Evolutionary conservation across 2,329 filamentous ascomycete species (phyloP), one percentile per base, ranked within the genome.

Genomic region (Clonostachys rosea): DNA sequence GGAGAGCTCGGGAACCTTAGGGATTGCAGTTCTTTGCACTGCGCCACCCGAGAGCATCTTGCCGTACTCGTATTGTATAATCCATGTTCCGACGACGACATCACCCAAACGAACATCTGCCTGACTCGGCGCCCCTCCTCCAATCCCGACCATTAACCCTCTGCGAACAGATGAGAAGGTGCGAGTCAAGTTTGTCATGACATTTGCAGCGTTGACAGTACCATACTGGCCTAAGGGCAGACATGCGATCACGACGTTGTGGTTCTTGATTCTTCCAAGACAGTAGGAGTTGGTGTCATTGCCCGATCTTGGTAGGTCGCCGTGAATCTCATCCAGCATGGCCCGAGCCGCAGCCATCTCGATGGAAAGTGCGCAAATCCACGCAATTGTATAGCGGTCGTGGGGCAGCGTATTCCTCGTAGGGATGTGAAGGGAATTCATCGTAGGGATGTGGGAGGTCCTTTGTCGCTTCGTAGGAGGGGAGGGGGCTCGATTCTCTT

Each of bases 201-300:
- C 53, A 6, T 39, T 42, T 9, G 55, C 51, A 3, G 52, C 54
- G 11, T 49, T 52, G 18, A 44, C 48, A 3, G 43, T 52, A 2
- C 55, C n/a, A n/a, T n/a, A n/a, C n/a, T n/a, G n/a, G n/a, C n/a
- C n/a, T n/a, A n/a, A n/a, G n/a, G n/a, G 52, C 2, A 62, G 49
- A 2, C 52, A 58, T 2, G 54, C 52, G 1, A 63, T 61, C 1
- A 61, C 57, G 0, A 64, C 35, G 3, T 62, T 59, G 34, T 64
- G 59, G 0, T 46, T 10, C 1, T 55, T 51, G 2, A 64, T 49
- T 0, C 52, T 51, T 2, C 58, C 60, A 45, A 54, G 59, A 0
- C 50, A 54, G 33, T 65, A 65, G 0, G 45, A 44, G 34, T 65
- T 64, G 0, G 43, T 43, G 13, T 65, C 60, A 5, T 18, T 41